Conservation (phyloP, 2,329 filamentous ascomycete genomes). For the Curvularia sp. region DNA sequence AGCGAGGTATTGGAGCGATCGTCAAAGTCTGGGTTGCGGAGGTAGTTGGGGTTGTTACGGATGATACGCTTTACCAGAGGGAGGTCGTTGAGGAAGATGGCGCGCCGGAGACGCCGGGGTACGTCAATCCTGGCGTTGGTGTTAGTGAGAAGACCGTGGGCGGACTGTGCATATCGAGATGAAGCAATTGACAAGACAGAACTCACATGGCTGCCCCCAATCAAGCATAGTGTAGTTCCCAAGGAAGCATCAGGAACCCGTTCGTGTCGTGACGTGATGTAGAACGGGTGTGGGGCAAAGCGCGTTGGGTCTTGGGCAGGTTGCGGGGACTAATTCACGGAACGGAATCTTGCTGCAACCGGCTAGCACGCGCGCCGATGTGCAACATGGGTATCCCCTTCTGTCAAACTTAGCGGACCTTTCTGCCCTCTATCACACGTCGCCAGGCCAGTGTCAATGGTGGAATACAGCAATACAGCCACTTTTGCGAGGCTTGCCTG, state of each 20-base stretch:
- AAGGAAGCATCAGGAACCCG: constrained; percentile 9
- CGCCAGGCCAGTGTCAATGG: background rate
- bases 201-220: constrained; percentile 35
- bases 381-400: constrained; percentile 22
- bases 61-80: constrained; percentile 79
- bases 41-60: constrained; percentile 70
- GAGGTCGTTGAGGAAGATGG: constrained; percentile 77
- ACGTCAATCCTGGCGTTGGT: constrained; percentile 71
- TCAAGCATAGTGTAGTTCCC: constrained; percentile 33
- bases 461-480: too few relatives aligned
- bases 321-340: constrained; percentile 39
- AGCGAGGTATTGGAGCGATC: constrained; percentile 83
- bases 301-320: constrained; percentile 15
- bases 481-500: background rate
- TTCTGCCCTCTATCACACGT: constrained; percentile 11
- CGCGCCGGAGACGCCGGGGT: constrained; percentile 77
- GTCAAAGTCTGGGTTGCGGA: constrained; percentile 81
- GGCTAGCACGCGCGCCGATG: constrained; percentile 31
- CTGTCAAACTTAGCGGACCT: background rate
- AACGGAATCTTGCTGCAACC: constrained; percentile 35
- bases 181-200: background rate
- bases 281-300: constrained; percentile 18
- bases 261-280: constrained; percentile 16
- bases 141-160: background rate
- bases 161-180: background rate